These are phyloP conservation scores for Austroboletus festivus DNA, from an alignment of 768 basidiomycete genomes.

Conservation along the genomic window DNA sequence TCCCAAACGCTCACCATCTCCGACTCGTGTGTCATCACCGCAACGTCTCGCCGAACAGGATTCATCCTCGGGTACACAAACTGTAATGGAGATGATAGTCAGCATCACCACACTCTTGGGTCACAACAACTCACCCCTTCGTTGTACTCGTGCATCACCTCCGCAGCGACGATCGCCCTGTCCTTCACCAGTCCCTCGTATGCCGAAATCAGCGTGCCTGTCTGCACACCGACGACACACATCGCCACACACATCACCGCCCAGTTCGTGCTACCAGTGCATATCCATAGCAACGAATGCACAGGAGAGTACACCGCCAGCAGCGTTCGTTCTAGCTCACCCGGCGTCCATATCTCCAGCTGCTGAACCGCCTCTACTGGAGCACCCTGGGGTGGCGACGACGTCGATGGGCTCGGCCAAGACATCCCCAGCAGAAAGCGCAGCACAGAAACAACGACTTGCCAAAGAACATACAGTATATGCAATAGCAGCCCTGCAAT, in stretches of 20 bases:
- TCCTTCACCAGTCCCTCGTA: conserved; percentile 73
- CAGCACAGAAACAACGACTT: conserved; percentile 52
- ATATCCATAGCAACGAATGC: conserved; percentile 72
- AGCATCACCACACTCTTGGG: neutral
- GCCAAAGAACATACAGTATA: conserved; percentile 44
- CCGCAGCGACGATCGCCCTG: conserved; percentile 67
- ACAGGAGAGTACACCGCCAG: conserved; percentile 78
- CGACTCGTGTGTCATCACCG: conserved; percentile 82
- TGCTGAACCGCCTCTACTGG: conserved; percentile 63
- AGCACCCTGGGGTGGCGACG: conserved; percentile 32
- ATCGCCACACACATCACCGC: conserved; percentile 67
- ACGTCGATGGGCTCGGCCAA: conserved; percentile 38
- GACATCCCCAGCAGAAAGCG: conserved; percentile 66
- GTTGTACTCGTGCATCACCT: conserved; percentile 85
- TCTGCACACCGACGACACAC: conserved; percentile 64
- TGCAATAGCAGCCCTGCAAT: conserved; percentile 29
- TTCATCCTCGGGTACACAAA: conserved; percentile 83
- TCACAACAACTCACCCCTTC: conserved; percentile 51
- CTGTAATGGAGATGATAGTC: no score
- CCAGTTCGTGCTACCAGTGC: conserved; percentile 72
- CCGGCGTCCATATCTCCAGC: conserved; percentile 76
- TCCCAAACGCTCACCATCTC: conserved; percentile 47
- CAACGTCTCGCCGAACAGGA: conserved; percentile 71
- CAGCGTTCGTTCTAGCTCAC: conserved; percentile 63
- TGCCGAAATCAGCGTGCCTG: conserved; percentile 33